Evolutionary conservation across 2,329 filamentous ascomycete genomes (phyloP).

Genomic region (Sarocladium strictum): DNA sequence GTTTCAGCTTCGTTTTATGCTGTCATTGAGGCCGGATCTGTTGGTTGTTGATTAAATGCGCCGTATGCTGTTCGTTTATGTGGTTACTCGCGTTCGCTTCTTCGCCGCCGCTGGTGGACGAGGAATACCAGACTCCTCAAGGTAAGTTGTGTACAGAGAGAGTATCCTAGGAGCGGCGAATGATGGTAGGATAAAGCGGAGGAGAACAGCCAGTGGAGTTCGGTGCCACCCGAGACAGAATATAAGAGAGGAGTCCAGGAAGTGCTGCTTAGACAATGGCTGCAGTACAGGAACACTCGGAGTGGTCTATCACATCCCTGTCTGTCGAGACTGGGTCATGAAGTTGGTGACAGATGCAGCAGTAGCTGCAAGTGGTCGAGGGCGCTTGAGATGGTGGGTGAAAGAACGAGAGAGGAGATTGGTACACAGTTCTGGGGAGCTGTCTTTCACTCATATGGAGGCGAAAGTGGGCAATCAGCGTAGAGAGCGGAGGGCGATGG

Average conservation of each 20-base stretch:
- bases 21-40: background rate
- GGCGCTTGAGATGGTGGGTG: slow-evolving; percentile 7
- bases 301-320: background rate
- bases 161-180: slow-evolving; percentile 10
- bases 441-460: background rate
- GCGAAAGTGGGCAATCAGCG: background rate
- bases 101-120: slow-evolving; percentile 7
- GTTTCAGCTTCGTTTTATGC: background rate
- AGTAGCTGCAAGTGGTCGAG: background rate
- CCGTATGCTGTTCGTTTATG: background rate
- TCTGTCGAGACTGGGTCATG: background rate
- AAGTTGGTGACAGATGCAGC: background rate
- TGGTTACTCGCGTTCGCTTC: background rate
- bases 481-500: slow-evolving; percentile 1
- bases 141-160: slow-evolving; percentile 10
- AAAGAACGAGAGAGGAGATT: background rate
- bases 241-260: background rate
- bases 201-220: slow-evolving; percentile 10
- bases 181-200: slow-evolving; percentile 18
- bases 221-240: slow-evolving; percentile 5
- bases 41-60: background rate
- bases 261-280: background rate
- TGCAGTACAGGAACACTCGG: background rate
- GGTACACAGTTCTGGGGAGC: background rate
- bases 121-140: slow-evolving; percentile 22